A percentile compares a stretch with the other conserved stretches of the same genome.
Evolutionary conservation across 2,329 filamentous ascomycete genomes (phyloP).

Genomic region (Fulvia fulva): DNA sequence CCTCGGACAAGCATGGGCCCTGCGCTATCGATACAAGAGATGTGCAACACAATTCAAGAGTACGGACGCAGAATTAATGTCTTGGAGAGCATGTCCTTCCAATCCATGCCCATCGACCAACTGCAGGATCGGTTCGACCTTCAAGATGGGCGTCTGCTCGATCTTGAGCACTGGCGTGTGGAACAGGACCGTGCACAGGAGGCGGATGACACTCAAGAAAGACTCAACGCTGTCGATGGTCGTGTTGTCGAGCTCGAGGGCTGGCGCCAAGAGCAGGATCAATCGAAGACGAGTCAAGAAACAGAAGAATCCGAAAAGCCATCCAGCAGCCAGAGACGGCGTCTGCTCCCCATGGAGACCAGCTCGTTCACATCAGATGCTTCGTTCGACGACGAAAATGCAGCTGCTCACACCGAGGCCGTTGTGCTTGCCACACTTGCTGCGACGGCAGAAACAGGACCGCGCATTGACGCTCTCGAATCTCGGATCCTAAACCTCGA

Average conservation of each 20-base stretch:
- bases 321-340: slow-evolving; percentile 30
- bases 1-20: slow-evolving; percentile 12
- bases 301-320: slow-evolving; percentile 28
- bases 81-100: slow-evolving; percentile 68
- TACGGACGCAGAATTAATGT: slow-evolving; percentile 60
- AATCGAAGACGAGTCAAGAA: slow-evolving; percentile 26
- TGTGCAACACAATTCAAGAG: slow-evolving; percentile 47
- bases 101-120: slow-evolving; percentile 62
- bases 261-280: slow-evolving; percentile 27
- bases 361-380: slow-evolving; percentile 41
- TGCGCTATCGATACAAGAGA: slow-evolving; percentile 39
- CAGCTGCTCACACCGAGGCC: slow-evolving; percentile 33
- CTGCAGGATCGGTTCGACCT: slow-evolving; percentile 65
- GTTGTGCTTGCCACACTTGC: slow-evolving; percentile 33
- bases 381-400: slow-evolving; percentile 34
- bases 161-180: slow-evolving; percentile 56
- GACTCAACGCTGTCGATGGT: slow-evolving; percentile 47
- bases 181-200: slow-evolving; percentile 26
- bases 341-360: slow-evolving; percentile 29
- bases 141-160: slow-evolving; percentile 62
- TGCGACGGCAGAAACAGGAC: slow-evolving; percentile 37
- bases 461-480: slow-evolving; percentile 47
- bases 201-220: slow-evolving; percentile 38
- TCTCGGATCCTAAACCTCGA: slow-evolving; percentile 53
- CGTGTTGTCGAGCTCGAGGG: slow-evolving; percentile 66